Base-by-base conservation (phyloP, 2,329 filamentous ascomycete species). In the Neonectria coccinea region DNA sequence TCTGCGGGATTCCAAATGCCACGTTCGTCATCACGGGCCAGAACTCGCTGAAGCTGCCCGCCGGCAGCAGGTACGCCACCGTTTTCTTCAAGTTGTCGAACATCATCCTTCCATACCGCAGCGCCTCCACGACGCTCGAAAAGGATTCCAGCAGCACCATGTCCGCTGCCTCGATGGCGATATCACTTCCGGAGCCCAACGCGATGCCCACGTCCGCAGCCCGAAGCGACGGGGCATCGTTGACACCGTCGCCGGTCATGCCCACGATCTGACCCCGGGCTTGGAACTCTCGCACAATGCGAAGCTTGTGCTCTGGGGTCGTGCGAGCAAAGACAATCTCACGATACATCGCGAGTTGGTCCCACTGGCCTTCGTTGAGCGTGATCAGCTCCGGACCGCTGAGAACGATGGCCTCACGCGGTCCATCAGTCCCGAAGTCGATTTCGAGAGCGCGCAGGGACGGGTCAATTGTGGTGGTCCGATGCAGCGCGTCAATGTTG, bases 231-330 rank as follows among this genome's bases (percentile, higher is more conserved):
- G 93, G 92, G 0, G 92, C 91, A 74, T 97, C 93, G 72, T 97
- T 97, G 70, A 95, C 92, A 18, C 93, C 93, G 70, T 97, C 93
- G 41, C 93, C 93, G 2, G 94, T 92, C 88, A 97, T 96, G 42
- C 89, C 93, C 1, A 97, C 88, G 2, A 92, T 90, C 77, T 69
- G 91, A 74, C 86, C 82, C 9, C 86, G 82, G 1, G 83, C 78
- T 73, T 92, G 91, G 65, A 93, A 89, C 75, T 92, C 91, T 31
- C 87, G 86, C n/a, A 94, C 91, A 65, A 94, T 94, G 36, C 90
- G 88, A 7, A 94, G 85, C 75, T 94, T 94, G 74, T 94, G 91
- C 73, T 94, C 91, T 0, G 91, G 91, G 0, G 91, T 93, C 0
- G 91, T 94, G 12, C 91, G 84, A 1, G 91, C 89, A 74, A 94